Base-by-base conservation (phyloP, 306 rosid species). In the Rosa multiflora region DNA sequence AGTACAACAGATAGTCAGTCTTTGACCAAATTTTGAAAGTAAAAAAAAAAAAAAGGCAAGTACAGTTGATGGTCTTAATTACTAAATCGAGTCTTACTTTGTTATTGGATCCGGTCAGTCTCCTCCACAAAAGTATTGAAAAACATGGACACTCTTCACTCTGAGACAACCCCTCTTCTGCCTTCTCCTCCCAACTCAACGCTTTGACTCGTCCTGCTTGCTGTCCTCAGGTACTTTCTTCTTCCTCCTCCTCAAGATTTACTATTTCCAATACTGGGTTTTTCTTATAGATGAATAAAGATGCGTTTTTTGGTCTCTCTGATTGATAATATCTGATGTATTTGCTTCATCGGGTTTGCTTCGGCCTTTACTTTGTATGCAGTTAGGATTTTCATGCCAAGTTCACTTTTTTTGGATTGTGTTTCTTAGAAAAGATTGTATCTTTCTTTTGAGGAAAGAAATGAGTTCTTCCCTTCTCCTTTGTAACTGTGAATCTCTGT, bases 211-310 rank as follows among this genome's bases (percentile, higher is more conserved):
- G 46, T 10, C 6, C 20, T 6, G 21, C 78, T 42, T 73, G 46
- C 73, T 61, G 49, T 53, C 69, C 44, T 79, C 39, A 73, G 79
- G 83, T 80, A 74, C 72, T 20, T 29, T 43, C 37, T 21, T 39
- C 66, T 21, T 51, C 66, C 32, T 58, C 52, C 40, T 73, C 7
- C 72, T 81, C 78, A 15, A 7, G 87, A 47, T 73, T 74, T 76
- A 10, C 70, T 68, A 29, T 76, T 72, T 53, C 46, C 13, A 21
- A 55, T 35, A 49, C 63, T 86, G 78, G 89, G 81, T 75, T 86
- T 74, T 77, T 40, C 44, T 76, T 78, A 44, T 61, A 44, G 70
- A 81, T 46, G 67, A 17, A 3, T 76, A 56, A 43, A 53, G 71
- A 20, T 81, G 77, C 61, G 51, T 6, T 77, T 48, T 17, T 26